A percentile compares a stretch with the other conserved stretches of the same genome.
These are phyloP conservation scores for Polychytrium aggregatum DNA, from an alignment of 192 early-diverging fungal species.

Conservation along the genomic window DNA sequence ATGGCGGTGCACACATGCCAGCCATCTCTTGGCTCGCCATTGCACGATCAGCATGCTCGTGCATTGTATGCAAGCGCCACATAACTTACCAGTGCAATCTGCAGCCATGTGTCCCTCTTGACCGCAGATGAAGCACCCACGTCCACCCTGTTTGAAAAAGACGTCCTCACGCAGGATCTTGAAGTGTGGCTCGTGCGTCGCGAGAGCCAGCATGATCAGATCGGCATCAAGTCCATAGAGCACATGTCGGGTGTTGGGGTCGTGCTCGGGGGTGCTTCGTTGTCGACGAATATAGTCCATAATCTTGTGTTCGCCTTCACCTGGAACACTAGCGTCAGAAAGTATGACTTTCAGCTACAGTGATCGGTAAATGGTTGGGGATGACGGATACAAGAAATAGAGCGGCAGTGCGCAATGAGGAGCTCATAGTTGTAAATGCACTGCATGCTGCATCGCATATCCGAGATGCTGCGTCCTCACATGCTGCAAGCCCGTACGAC, in stretches of 20 bases:
- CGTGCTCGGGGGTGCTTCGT: slow-evolving; percentile 68
- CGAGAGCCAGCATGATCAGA: slow-evolving; percentile 90
- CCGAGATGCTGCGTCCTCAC: no score
- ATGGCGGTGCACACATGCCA: no score
- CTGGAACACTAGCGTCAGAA: slow-evolving; percentile 88
- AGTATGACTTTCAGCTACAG: slow-evolving; percentile 71
- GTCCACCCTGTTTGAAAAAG: slow-evolving; percentile 45
- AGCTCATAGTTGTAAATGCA: no score
- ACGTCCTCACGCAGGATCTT: slow-evolving; percentile 94
- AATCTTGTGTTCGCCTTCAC: slow-evolving; percentile 99
- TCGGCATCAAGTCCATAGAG: slow-evolving; percentile 97
- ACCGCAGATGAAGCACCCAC: slow-evolving; percentile 39
- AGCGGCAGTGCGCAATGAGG: no score
- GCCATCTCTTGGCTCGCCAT: no score
- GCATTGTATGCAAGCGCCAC: neutral
- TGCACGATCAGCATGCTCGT: no score
- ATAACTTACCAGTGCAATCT: slow-evolving; percentile 27
- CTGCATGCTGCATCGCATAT: neutral
- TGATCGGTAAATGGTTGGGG: neutral
- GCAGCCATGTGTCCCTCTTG: slow-evolving; percentile 31
- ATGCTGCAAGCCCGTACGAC: no score
- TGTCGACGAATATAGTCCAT: slow-evolving; percentile 95
- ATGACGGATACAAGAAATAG: slow-evolving; percentile 3
- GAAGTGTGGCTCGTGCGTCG: slow-evolving; percentile 96
- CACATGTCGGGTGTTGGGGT: slow-evolving; percentile 85